phyloP scores from a whole-genome alignment of 1,284 basidiomycete genomes.

The Cutaneotrichosporon mucoides region DNA sequence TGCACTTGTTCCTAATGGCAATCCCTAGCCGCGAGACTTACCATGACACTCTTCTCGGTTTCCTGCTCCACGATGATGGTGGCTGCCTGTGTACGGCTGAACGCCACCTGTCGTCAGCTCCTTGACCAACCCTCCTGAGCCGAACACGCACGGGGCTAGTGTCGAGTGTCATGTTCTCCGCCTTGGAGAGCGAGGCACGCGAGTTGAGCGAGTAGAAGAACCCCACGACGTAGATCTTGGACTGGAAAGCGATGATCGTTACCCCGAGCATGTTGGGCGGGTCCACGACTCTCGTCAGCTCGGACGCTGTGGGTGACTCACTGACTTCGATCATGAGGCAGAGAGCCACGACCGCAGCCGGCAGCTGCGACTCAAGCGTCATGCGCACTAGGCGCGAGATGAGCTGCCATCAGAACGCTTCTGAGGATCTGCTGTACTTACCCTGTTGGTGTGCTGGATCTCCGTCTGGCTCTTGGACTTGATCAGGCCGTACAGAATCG shows the following conservation, averaged over 20 bases:
- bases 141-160: background rate
- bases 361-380: constrained; percentile 36
- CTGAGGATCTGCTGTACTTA: background rate
- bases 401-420: constrained; percentile 8
- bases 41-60: background rate
- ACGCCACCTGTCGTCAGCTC: background rate
- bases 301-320: constrained; percentile 1
- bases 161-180: background rate
- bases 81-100: background rate
- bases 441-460: constrained; percentile 30
- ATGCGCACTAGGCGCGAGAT: constrained; percentile 30
- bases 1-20: background rate
- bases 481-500: constrained; percentile 26
- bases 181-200: constrained; percentile 8
- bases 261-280: constrained; percentile 29
- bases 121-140: too few relatives aligned
- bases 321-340: constrained; percentile 28
- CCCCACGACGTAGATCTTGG: constrained; percentile 30
- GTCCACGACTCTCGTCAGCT: background rate
- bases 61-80: background rate
- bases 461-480: constrained; percentile 25
- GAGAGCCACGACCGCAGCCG: constrained; percentile 27
- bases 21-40: background rate
- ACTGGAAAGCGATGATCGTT: constrained; percentile 25
- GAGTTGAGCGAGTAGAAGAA: constrained; percentile 34